Conservation (phyloP, 1,139 yeast genomes). For the Zygosaccharomyces pseudobailii region DNA sequence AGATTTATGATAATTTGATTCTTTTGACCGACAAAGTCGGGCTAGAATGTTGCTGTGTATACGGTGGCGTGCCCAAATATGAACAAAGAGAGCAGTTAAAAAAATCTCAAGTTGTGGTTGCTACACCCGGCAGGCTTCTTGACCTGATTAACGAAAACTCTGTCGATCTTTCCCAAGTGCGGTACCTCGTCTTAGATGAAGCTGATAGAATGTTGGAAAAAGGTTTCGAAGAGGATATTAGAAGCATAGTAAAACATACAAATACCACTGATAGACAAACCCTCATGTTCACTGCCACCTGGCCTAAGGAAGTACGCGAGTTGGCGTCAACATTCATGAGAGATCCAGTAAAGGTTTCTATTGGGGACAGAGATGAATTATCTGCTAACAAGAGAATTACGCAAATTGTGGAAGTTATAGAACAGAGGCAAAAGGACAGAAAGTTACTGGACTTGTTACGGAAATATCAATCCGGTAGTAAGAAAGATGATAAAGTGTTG, state of each 20-base stretch:
- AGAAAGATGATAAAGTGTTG: constrained; percentile 71
- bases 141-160: constrained; percentile 90
- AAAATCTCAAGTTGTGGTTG: constrained; percentile 74
- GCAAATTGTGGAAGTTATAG: constrained; percentile 89
- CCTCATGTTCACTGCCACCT: constrained; percentile 95
- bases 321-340: constrained; percentile 84
- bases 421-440: constrained; percentile 76
- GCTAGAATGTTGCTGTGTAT: constrained; percentile 74
- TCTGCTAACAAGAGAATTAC: constrained; percentile 90
- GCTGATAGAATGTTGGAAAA: constrained; percentile 98
- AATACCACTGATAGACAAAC: constrained; percentile 88
- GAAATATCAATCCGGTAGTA: constrained; percentile 65
- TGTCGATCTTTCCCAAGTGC: constrained; percentile 60
- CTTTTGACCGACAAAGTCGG: constrained; percentile 58
- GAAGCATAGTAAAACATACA: constrained; percentile 81
- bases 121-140: constrained; percentile 94
- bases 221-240: constrained; percentile 96
- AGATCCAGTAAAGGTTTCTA: constrained; percentile 78
- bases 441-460: constrained; percentile 65
- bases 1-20: constrained; percentile 79
- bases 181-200: constrained; percentile 87
- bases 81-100: constrained; percentile 72
- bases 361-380: constrained; percentile 92
- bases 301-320: constrained; percentile 96
- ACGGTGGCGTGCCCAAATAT: constrained; percentile 97